phyloP scores from a whole-genome alignment of 352 stramenopile genomes.

The Globisporangium takayamanum region DNA sequence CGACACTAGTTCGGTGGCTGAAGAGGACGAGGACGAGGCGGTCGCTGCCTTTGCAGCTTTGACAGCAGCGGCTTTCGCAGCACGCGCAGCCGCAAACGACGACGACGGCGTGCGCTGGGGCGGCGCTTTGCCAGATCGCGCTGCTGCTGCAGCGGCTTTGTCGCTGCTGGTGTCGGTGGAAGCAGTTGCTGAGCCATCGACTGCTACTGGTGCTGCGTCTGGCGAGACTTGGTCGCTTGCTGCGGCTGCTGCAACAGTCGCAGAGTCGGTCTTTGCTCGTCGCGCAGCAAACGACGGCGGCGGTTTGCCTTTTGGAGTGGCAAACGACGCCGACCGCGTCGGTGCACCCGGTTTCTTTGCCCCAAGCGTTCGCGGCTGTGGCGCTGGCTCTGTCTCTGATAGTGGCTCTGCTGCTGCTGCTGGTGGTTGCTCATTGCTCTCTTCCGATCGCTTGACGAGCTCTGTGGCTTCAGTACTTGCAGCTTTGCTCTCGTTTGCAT shows the following conservation, averaged over 20 bases:
- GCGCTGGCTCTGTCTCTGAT: not conserved
- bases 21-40: not conserved
- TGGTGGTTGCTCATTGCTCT: not conserved
- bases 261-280: too few relatives aligned
- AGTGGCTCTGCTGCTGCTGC: not conserved
- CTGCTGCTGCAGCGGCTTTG: too few relatives aligned
- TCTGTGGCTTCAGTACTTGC: not conserved
- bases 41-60: not conserved
- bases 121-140: not conserved
- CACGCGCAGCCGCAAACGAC: constrained; percentile 20
- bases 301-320: constrained; percentile 9
- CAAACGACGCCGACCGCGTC: constrained; percentile 18
- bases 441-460: not conserved
- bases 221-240: too few relatives aligned
- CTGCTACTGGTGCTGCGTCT: too few relatives aligned
- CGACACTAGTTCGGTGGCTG: not conserved
- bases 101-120: constrained; percentile 11
- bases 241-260: too few relatives aligned
- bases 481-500: too few relatives aligned
- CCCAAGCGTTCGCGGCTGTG: not conserved
- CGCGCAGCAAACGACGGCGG: not conserved
- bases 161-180: too few relatives aligned
- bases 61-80: constrained; percentile 15
- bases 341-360: constrained; percentile 4
- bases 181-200: too few relatives aligned